These are phyloP conservation scores for Komagataella mondaviorum DNA, from an alignment of 805 yeast genomes.

Conservation along the genomic window DNA sequence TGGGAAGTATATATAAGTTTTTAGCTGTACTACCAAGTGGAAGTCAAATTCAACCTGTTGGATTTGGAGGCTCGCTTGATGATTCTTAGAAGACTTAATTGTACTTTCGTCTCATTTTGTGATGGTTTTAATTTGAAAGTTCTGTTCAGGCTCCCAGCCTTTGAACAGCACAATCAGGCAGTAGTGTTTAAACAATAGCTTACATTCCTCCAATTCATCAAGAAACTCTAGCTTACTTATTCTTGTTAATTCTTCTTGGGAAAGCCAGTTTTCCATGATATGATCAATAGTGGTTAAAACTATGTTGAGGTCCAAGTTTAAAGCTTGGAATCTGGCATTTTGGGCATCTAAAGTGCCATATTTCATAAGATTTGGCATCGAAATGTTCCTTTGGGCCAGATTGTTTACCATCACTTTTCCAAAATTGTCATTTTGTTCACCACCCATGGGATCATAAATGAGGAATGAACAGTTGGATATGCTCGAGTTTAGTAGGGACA, in stretches of 20 bases:
- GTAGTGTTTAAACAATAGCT: conserved; percentile 49
- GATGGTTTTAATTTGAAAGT: background rate
- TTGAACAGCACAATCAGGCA: conserved; percentile 21
- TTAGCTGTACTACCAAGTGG: conserved; percentile 43
- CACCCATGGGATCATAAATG: conserved; percentile 60
- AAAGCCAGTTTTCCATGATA: conserved; percentile 29
- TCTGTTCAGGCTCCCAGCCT: conserved; percentile 6
- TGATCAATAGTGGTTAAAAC: conserved; percentile 32
- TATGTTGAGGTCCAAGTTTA: conserved; percentile 8
- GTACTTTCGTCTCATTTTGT: background rate
- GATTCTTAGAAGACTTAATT: background rate
- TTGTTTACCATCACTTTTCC: conserved; percentile 59
- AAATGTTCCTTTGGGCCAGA: conserved; percentile 45
- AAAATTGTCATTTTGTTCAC: conserved; percentile 24
- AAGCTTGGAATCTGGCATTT: conserved; percentile 19
- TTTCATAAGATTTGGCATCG: conserved; percentile 39
- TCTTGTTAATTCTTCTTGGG: conserved; percentile 22
- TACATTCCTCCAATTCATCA: conserved; percentile 66
- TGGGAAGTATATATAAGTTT: conserved; percentile 73
- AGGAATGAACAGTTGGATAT: conserved; percentile 19
- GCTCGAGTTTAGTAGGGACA: conserved; percentile 25
- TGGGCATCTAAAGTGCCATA: conserved; percentile 35
- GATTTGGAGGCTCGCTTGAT: conserved; percentile 28
- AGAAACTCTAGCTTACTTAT: conserved; percentile 46
- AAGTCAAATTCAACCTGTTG: conserved; percentile 28